Evolutionary conservation across 345 rosid species (phyloP).

Genomic region (Pugionium dolabratum): DNA sequence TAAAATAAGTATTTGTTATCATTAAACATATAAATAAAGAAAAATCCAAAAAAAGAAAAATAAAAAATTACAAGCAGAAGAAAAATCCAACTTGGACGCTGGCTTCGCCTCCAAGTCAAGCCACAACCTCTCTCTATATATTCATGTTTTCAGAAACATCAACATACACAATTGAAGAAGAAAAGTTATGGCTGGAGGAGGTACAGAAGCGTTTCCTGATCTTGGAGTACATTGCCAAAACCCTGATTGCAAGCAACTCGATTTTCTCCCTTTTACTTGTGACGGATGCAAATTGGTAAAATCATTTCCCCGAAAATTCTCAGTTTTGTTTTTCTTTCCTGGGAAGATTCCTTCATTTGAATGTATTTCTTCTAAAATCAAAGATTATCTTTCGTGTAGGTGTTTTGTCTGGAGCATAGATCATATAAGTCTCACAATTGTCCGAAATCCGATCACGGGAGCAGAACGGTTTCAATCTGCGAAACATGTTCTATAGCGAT

Average conservation of each 20-base stretch:
- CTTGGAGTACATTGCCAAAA: conserved; percentile 70
- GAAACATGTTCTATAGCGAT: conserved; percentile 63
- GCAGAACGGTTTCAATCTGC: conserved; percentile 71
- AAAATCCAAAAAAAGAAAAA: conserved; percentile 21
- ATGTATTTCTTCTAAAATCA: not conserved
- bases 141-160: not conserved
- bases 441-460: conserved; percentile 55
- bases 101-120: conserved; percentile 51
- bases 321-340: not conserved
- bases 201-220: conserved; percentile 91
- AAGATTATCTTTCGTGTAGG: conserved; percentile 38
- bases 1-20: not conserved
- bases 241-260: conserved; percentile 64
- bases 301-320: not conserved
- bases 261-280: conserved; percentile 85
- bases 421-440: conserved; percentile 69
- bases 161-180: not conserved
- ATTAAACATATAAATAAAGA: not conserved
- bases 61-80: conserved; percentile 14
- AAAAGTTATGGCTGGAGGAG: conserved; percentile 52
- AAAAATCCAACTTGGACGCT: conserved; percentile 36
- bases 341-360: not conserved
- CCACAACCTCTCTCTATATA: conserved; percentile 33
- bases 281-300: conserved; percentile 64
- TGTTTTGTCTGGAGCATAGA: conserved; percentile 75